Base-by-base conservation (phyloP, 2,329 filamentous ascomycete species). In the Diaporthe amygdali region DNA sequence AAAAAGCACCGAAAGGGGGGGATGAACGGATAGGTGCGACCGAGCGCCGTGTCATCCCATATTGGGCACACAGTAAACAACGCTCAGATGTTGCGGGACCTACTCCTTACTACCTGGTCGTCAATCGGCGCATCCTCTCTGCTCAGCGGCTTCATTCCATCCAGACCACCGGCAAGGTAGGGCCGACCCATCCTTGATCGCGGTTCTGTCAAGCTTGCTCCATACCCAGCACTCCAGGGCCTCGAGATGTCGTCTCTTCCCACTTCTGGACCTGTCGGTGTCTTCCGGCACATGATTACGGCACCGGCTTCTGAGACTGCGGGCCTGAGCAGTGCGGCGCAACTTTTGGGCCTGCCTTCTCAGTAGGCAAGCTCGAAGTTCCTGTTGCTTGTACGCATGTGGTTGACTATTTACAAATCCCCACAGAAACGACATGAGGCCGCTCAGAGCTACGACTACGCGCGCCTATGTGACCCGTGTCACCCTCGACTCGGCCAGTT, bases 401-500 rank as follows among this genome's bases (percentile, higher is more conserved):
- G 64, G 55, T 47, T 25, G 49, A 54, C 71, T 72, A 71, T 68
- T 47, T 34, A 72, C 68, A 56, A 51, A 66, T 72, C 54, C 54
- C 71, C 68, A 71, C 71, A 72, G 64, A 51, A 51, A 72, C 47
- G 69, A 64, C 63, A 66, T 59, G 63, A 68, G 27, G 52, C 44
- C 22, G 52, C 37, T 56, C 55, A 47, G 41, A 56, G 39, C 68
- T n/a, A 49, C 41, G 55, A 30, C 54, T 64, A 54, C 52, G 44
- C 64, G 68, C 71, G 71, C 67, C 68, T 72, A 70, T 63, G 67
- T 70, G 47, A 52, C 55, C 64, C 34, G 71, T 66, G 69, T 66
- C 68, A 70, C 68, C 54, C 71, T 70, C 44, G 63, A 73, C 68
- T 73, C 68, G 66, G 63, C 63, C 56, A 52, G n/a, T 71, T 74